Base-by-base conservation (phyloP, 1,284 basidiomycete genomes). In the Athelia psychrophila region DNA sequence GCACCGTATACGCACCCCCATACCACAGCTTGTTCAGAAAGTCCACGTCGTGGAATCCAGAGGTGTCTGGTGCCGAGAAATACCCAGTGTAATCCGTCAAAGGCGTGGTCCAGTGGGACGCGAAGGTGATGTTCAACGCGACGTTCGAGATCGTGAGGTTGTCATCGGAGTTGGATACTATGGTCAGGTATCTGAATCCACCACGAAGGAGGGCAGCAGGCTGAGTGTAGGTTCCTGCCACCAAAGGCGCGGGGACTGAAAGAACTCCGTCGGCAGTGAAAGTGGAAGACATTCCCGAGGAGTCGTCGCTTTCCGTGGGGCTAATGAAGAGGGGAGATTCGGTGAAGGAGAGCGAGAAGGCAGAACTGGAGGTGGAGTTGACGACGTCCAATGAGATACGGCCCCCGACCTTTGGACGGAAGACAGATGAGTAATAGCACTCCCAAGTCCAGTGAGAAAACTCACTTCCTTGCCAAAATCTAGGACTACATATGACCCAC, bases 1-100 rank as follows among this genome's bases (percentile, higher is more conserved):
- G 77, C n/a, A 79, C 73, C 2, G 77, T 79, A 54, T 79, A 79
- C 18, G 76, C 76, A 5, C 77, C 78, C 2, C 77, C 73, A 55
- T 80, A 81, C 78, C 78, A 80, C 19, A 78, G 56, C 64, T 78
- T 62, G 18, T 73, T 79, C 55, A 78, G 58, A 56, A 78, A 79
- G 52, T 77, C 64, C n/a, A 63, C 56, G 59, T 79, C 78, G 35
- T 72, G 67, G 48, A 70, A 76, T 1, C 53, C 63, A n/a, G n/a
- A n/a, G 0, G 71, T 69, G 53, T 79, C 76, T 3, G 58, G 53
- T 1, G 78, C 69, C 49, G 64, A 78, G 64, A 80, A 81, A 56
- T 79, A 80, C 4, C 78, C 78, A 13, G 68, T 67, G 55, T 80
- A 80, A 27, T 74, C 71, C 30, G 72, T 63, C 52, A 80, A 59